These are phyloP conservation scores for Zhuliangozyma parablackwelliae DNA, from an alignment of 1,139 yeast genomes.

Conservation along the genomic window DNA sequence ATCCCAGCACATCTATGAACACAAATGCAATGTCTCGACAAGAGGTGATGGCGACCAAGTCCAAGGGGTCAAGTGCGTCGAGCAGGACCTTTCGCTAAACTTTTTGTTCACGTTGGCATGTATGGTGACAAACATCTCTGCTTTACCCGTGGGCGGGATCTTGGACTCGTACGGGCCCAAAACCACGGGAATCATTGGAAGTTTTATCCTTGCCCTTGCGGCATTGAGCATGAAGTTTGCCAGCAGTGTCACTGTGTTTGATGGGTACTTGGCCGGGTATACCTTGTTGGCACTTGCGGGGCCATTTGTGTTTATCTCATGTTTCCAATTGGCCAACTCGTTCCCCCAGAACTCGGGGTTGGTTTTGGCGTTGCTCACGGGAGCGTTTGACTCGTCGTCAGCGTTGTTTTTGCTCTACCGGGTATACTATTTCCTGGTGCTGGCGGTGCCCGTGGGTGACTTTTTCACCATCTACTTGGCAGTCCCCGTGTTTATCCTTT, in stretches of 20 bases:
- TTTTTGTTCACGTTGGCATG: constrained; percentile 83
- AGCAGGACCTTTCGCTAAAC: constrained; percentile 78
- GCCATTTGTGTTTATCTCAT: constrained; percentile 43
- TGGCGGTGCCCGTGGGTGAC: constrained; percentile 30
- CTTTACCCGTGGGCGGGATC: constrained; percentile 75
- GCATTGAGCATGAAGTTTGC: constrained; percentile 43
- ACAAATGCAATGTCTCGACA: constrained; percentile 40
- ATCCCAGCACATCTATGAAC: constrained; percentile 69
- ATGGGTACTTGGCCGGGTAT: constrained; percentile 38
- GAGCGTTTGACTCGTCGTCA: constrained; percentile 44
- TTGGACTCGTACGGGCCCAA: constrained; percentile 80
- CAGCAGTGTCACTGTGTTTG: constrained; percentile 20
- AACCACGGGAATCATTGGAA: constrained; percentile 71
- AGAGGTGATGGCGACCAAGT: constrained; percentile 13
- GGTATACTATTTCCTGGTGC: constrained; percentile 48
- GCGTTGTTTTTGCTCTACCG: constrained; percentile 57
- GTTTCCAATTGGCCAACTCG: constrained; percentile 43
- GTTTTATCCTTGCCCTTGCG: constrained; percentile 52
- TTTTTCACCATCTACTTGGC: constrained; percentile 65
- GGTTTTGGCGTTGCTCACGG: constrained; percentile 40
- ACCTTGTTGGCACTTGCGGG: constrained; percentile 43
- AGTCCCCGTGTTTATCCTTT: constrained; percentile 69
- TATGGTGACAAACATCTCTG: constrained; percentile 78
- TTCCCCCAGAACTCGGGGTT: constrained; percentile 43
- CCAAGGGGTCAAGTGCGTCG: constrained; percentile 44